These are phyloP conservation scores for Linnemannia exigua DNA, from an alignment of 192 early-diverging fungal species.

Conservation along the genomic window DNA sequence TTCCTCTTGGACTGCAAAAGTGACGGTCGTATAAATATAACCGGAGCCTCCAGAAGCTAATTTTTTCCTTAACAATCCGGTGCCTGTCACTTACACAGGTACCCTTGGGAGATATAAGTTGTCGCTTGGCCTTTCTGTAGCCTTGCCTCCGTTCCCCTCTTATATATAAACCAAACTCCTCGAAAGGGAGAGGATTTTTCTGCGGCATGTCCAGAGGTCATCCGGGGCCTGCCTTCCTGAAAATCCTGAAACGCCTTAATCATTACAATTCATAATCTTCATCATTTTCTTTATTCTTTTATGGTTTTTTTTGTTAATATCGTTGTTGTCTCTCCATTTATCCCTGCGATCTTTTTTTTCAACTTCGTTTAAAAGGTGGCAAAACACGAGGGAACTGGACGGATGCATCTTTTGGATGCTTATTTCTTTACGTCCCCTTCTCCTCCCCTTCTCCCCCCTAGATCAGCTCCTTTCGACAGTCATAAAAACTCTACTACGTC, in stretches of 20 bases:
- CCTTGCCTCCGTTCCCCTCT: slow-evolving; percentile 48
- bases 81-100: slow-evolving; percentile 41
- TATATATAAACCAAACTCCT: slow-evolving; percentile 45
- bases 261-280: background rate
- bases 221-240: slow-evolving; percentile 51
- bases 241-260: slow-evolving; percentile 27
- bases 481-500: too few species aligned
- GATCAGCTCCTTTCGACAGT: too few species aligned
- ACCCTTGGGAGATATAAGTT: slow-evolving; percentile 52
- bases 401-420: too few species aligned
- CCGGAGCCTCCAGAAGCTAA: too few species aligned
- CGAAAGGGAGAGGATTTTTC: slow-evolving; percentile 46
- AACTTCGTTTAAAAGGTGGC: too few species aligned
- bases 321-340: background rate
- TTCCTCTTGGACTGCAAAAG: background rate
- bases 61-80: slow-evolving; percentile 32
- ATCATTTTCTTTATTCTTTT: background rate
- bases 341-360: too few species aligned
- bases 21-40: background rate
- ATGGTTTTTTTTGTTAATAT: background rate
- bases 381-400: too few species aligned
- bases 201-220: slow-evolving; percentile 44
- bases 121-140: slow-evolving; percentile 47
- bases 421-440: too few species aligned
- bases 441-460: too few species aligned